Evolutionary conservation across 1,284 basidiomycete genomes (phyloP), one percentile per base, ranked within the genome.

Genomic region (Boletellus deceptivus): DNA sequence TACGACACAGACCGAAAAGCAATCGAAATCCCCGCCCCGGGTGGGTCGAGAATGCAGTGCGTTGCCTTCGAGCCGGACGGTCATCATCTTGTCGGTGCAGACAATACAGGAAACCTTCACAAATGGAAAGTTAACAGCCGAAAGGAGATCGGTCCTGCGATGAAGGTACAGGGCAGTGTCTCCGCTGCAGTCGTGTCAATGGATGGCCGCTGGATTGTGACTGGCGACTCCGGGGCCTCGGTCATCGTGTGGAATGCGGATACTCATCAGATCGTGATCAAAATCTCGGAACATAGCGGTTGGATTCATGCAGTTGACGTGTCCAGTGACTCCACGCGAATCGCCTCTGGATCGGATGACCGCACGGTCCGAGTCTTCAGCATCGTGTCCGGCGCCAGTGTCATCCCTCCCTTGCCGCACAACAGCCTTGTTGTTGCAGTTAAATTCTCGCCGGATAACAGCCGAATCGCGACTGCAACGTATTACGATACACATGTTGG

Each of bases 131-230:
- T 35, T 20, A 33, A 36, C 18, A n/a, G 14, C 17, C 16, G 33
- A 24, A n/a, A 22, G 18, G 20, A 22, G 3, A 16, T 24, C 3
- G 11, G 4, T 7, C 6, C 7, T 3, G 6, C 34, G 16, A 36
- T 45, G 43, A n/a, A 25, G n/a, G 29, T 11, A 5, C 22, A 20
- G 17, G 29, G 42, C n/a, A 22, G 17, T 9, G 17, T 34, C 29
- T 16, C 24, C 10, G 27, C 27, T 22, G 4, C 39, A 11, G 37
- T 22, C n/a, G 46, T 20, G 7, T 47, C 46, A 22, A n/a, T 22
- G 6, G 37, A 47, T 17, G 46, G 46, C n/a, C 36, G 16, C 13
- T 47, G 46, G 46, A 24, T 47, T n/a, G 46, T 39, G 8, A 33
- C 14, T 4, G 27, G 46, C 11, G 37, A 39, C 18, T 9, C 10